Percentiles rank a stretch among this genome's conserved stretches.
These are phyloP conservation scores for Xanthoceras sorbifolium DNA, from an alignment of 345 rosid genomes.

Conservation along the genomic window DNA sequence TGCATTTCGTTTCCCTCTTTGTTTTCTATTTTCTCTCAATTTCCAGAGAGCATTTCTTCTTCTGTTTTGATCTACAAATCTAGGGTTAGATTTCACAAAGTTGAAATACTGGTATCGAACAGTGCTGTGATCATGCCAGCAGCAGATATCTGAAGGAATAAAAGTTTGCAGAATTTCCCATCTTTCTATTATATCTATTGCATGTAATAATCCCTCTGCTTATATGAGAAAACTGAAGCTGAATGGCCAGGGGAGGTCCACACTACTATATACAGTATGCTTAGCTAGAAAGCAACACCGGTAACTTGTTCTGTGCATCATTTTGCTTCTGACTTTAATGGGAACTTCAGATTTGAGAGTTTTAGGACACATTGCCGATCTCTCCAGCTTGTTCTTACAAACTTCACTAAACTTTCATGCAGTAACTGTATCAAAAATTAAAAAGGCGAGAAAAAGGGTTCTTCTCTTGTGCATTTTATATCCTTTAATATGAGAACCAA, in stretches of 20 bases:
- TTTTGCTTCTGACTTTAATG: not conserved
- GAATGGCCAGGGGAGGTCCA: not conserved
- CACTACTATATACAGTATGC: too few relatives aligned
- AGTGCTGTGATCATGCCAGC: not conserved
- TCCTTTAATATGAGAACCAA: too few relatives aligned
- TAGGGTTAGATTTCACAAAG: too few relatives aligned
- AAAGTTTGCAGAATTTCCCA: not conserved
- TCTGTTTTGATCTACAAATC: too few relatives aligned
- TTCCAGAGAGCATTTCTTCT: too few relatives aligned
- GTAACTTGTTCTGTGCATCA: too few relatives aligned
- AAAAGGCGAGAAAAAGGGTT: too few relatives aligned
- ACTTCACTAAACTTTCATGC: not conserved
- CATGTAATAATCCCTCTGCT: not conserved
- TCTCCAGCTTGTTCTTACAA: not conserved
- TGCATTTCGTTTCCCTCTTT: too few relatives aligned
- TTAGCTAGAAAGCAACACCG: too few relatives aligned
- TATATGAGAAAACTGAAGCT: not conserved
- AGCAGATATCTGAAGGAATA: not conserved
- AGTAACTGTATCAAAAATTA: too few relatives aligned
- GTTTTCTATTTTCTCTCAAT: too few relatives aligned
- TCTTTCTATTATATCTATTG: not conserved
- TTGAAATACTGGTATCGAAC: not conserved
- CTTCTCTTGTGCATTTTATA: too few relatives aligned
- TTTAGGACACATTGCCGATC: not conserved
- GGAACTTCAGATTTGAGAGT: not conserved